Evolutionary conservation across 192 early-diverging fungal species (phyloP), one percentile per base, ranked within the genome.

Genomic region (Coemansia sp.): DNA sequence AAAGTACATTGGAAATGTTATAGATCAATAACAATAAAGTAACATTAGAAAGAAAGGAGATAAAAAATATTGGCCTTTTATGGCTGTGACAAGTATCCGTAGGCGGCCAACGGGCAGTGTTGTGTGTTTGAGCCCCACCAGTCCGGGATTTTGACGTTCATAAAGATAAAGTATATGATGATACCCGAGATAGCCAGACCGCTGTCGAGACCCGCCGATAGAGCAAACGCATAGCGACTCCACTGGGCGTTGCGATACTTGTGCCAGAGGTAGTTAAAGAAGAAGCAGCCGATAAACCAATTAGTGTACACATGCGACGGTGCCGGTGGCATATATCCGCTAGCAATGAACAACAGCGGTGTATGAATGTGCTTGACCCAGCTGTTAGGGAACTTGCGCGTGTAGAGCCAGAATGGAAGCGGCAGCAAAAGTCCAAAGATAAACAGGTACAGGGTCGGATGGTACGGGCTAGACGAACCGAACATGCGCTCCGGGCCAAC

Each of bases 401-500:
- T 70, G 40, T 87, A 69, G 24, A 91, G 74, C 73, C 85, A 95
- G 67, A 91, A 80, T 1, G 91, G 91, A 12, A 92, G 63, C 0
- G 93, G 91, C 18, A 94, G 69, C 13, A 92, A 30, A 32, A 87
- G 84, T 0, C 92, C 92, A 39, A 85, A 72, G 39, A 93, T 69
- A 55, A 86, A 80, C 67, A 86, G 68, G 53, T 81, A 86, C 24
- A 81, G 70, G 11, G 69, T 62, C 2, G 64, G 45, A 55, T 84
- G 70, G 83, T 90, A 90, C 7, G 76, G 70, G 60, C 79, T 89
- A 68, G 76, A 84, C 67, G 79, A 53, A 34, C 86, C 85, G 65
- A 93, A 90, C 81, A 91, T 86, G 47, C 84, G 87, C 40, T 68
- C 74, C 8, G 93, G 93, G 6, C 89, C 89, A 45, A 94, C 83